phyloP scores from a whole-genome alignment of 805 yeast species.

The Vanderwaltozyma polyspora region DNA sequence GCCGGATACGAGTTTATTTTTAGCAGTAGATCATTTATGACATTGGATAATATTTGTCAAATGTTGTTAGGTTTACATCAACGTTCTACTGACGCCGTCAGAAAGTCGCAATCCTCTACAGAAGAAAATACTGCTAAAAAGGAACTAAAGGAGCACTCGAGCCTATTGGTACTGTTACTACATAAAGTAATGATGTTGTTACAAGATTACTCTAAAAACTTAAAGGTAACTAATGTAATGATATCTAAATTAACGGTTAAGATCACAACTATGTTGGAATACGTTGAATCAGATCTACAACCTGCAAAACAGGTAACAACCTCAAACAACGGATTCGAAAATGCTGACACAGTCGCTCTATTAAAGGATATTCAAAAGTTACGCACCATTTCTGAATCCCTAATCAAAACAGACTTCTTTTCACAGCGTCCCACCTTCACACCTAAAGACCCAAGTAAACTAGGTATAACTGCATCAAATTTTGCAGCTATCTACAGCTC shows the following conservation, averaged over 20 bases:
- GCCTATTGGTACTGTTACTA: slow-evolving; percentile 10
- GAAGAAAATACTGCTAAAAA: background rate
- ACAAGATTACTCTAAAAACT: slow-evolving; percentile 23
- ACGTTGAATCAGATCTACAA: slow-evolving; percentile 6
- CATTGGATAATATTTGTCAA: slow-evolving; percentile 15
- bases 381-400: slow-evolving; percentile 22
- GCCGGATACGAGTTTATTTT: slow-evolving; percentile 25
- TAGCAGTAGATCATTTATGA: slow-evolving; percentile 18
- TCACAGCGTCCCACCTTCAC: slow-evolving; percentile 13
- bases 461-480: slow-evolving; percentile 17
- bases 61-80: slow-evolving; percentile 19
- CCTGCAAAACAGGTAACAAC: background rate
- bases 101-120: background rate
- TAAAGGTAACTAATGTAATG: slow-evolving; percentile 13
- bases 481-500: slow-evolving; percentile 12
- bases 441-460: slow-evolving; percentile 8
- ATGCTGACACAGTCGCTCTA: slow-evolving; percentile 7
- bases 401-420: slow-evolving; percentile 23
- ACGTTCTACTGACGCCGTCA: slow-evolving; percentile 4
- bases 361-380: slow-evolving; percentile 12
- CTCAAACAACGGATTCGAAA: slow-evolving; percentile 11
- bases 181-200: slow-evolving; percentile 20
- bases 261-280: slow-evolving; percentile 12
- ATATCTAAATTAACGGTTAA: slow-evolving; percentile 10
- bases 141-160: slow-evolving; percentile 8